These are phyloP conservation scores for Phytophthora citrophthora DNA, from an alignment of 352 stramenopile genomes.

Conservation along the genomic window DNA sequence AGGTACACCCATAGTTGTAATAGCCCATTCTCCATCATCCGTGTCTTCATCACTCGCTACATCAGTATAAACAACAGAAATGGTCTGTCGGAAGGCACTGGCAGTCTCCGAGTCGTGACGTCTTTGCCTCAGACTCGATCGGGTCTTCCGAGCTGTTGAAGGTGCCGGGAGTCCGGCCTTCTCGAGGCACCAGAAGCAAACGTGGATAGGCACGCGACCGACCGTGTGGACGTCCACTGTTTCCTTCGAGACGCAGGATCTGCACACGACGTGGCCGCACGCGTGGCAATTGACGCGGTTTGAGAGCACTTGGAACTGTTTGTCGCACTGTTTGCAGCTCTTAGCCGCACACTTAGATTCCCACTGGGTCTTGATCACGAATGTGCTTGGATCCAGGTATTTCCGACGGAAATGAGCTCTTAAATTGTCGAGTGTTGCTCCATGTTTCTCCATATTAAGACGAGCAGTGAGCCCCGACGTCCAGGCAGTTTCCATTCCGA, in stretches of 20 bases:
- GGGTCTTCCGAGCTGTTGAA: slow-evolving; percentile 11
- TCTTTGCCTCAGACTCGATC: slow-evolving; percentile 14
- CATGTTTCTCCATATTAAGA: slow-evolving; percentile 51
- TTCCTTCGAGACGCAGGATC: slow-evolving; percentile 40
- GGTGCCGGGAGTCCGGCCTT: slow-evolving; percentile 29
- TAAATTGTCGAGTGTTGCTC: slow-evolving; percentile 38
- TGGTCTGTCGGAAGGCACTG: slow-evolving; percentile 22
- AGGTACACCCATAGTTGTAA: slow-evolving; percentile 33
- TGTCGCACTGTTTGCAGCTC: slow-evolving; percentile 39
- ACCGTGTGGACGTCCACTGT: slow-evolving; percentile 35
- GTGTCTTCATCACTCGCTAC: slow-evolving; percentile 18
- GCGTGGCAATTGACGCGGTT: slow-evolving; percentile 47
- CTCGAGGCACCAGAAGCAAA: slow-evolving; percentile 40
- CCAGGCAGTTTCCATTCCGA: slow-evolving; percentile 41
- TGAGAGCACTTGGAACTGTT: slow-evolving; percentile 44
- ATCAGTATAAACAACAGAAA: slow-evolving; percentile 26
- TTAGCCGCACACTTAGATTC: slow-evolving; percentile 23
- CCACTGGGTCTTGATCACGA: slow-evolving; percentile 52
- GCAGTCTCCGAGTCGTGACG: slow-evolving; percentile 25
- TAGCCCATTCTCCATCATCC: slow-evolving; percentile 34
- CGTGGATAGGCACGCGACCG: slow-evolving; percentile 34
- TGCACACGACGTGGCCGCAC: slow-evolving; percentile 44
- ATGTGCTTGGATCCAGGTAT: slow-evolving; percentile 47
- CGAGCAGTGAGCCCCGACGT: slow-evolving; percentile 32
- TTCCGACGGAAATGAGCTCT: slow-evolving; percentile 49